Percentiles rank a stretch among this genome's conserved stretches.
Conservation (phyloP, 2,329 filamentous ascomycete species). For the Teratosphaeria gauchensis region DNA sequence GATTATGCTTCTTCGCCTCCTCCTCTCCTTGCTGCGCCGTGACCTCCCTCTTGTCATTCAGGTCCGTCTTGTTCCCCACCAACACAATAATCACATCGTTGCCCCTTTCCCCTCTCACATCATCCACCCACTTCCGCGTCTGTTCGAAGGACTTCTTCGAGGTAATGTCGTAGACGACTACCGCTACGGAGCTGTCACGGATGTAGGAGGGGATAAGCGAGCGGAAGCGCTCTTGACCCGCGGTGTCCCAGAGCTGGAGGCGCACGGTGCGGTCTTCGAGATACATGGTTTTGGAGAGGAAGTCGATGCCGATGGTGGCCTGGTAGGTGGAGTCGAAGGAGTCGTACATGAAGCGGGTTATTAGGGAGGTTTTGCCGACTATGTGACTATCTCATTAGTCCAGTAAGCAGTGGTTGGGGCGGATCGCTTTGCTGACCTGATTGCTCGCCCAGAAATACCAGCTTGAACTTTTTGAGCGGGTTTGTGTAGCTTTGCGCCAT, state of each 20-base stretch:
- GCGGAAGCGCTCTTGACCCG: constrained; percentile 93
- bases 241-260: constrained; percentile 96
- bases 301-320: constrained; percentile 98
- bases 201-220: constrained; percentile 97
- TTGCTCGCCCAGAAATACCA: constrained; percentile 97
- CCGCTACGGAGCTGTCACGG: constrained; percentile 92
- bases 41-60: constrained; percentile 96
- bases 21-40: constrained; percentile 94
- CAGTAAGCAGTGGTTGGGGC: neutral
- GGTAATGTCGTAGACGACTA: constrained; percentile 95
- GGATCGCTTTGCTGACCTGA: constrained; percentile 59
- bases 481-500: constrained; percentile 63
- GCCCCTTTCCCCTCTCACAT: constrained; percentile 89
- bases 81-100: constrained; percentile 99
- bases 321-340: constrained; percentile 99
- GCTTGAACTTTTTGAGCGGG: constrained; percentile 99
- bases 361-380: constrained; percentile 98
- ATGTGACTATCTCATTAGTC: constrained; percentile 5
- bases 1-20: constrained; percentile 92
- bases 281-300: constrained; percentile 99
- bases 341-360: constrained; percentile 99
- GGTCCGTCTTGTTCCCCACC: constrained; percentile 97
- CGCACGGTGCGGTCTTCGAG: constrained; percentile 96
- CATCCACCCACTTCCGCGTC: constrained; percentile 98
- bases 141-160: constrained; percentile 89